A percentile compares a stretch with the other conserved stretches of the same genome.
phyloP scores from a whole-genome alignment of 805 yeast species.

The Candida railenensis region DNA sequence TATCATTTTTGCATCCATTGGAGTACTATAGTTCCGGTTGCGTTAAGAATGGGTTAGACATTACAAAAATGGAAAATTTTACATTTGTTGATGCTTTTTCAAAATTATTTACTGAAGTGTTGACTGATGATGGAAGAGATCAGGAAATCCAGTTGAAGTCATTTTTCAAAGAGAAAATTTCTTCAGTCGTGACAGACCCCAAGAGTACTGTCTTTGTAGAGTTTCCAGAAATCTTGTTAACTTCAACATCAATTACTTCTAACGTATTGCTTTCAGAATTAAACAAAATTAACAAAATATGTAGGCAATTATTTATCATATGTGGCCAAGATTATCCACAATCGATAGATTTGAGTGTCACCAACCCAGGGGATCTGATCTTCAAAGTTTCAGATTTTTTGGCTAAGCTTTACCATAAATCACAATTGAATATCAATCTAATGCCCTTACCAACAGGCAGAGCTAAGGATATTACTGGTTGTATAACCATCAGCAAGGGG shows the following conservation, averaged over 20 bases:
- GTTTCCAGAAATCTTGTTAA: constrained; percentile 45
- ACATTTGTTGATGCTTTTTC: constrained; percentile 47
- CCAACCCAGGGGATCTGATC: constrained; percentile 26
- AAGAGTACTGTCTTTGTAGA: constrained; percentile 41
- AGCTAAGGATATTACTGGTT: constrained; percentile 81
- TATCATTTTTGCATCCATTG: constrained; percentile 33
- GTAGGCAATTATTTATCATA: constrained; percentile 36
- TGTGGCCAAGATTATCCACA: constrained; percentile 36
- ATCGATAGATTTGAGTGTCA: constrained; percentile 25
- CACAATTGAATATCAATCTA: constrained; percentile 52
- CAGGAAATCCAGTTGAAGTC: constrained; percentile 14
- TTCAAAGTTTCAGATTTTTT: constrained; percentile 49
- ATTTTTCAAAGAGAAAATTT: constrained; percentile 16
- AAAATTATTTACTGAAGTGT: constrained; percentile 36
- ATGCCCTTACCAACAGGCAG: constrained; percentile 76
- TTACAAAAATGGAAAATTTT: constrained; percentile 24
- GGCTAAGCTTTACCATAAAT: constrained; percentile 46
- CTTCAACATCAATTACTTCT: constrained; percentile 38
- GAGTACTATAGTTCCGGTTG: constrained; percentile 34
- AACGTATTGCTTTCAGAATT: constrained; percentile 34
- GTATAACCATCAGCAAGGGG: constrained; percentile 60
- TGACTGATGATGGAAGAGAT: constrained; percentile 15
- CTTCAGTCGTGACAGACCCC: constrained; percentile 8
- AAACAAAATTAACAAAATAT: constrained; percentile 27
- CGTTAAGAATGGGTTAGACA: constrained; percentile 39